These are phyloP conservation scores for Mycena venus DNA, from an alignment of 768 basidiomycete genomes.

Conservation along the genomic window DNA sequence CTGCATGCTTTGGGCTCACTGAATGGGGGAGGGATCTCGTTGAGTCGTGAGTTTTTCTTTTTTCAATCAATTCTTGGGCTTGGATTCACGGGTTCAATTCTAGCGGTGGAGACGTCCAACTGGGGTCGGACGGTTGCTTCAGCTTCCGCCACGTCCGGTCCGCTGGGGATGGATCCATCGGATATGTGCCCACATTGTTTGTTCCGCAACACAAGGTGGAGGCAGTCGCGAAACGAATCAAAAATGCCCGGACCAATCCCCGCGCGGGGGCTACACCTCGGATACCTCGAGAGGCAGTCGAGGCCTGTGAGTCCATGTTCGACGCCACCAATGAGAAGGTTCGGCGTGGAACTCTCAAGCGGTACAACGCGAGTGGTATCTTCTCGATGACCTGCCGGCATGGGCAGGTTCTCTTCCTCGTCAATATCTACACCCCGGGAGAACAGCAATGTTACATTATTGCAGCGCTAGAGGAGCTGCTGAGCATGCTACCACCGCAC, in stretches of 20 bases:
- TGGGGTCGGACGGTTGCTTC: slow-evolving; percentile 54
- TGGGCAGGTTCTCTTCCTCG: slow-evolving; percentile 26
- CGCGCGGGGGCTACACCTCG: not conserved
- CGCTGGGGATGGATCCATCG: slow-evolving; percentile 47
- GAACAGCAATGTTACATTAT: slow-evolving; percentile 56
- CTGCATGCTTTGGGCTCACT: slow-evolving; percentile 47
- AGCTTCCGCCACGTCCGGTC: slow-evolving; percentile 48
- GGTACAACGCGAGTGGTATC: slow-evolving; percentile 50
- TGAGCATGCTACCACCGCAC: slow-evolving; percentile 40
- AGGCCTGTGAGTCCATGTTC: slow-evolving; percentile 49
- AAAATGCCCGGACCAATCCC: slow-evolving; percentile 32
- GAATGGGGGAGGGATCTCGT: slow-evolving; percentile 39
- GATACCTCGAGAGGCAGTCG: slow-evolving; percentile 50
- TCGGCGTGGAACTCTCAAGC: slow-evolving; percentile 38
- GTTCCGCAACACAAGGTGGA: slow-evolving; percentile 51
- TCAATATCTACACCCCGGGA: slow-evolving; percentile 56
- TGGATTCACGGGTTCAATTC: slow-evolving; percentile 16
- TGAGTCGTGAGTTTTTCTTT: slow-evolving; percentile 31
- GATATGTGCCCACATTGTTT: slow-evolving; percentile 48
- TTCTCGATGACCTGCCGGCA: slow-evolving; percentile 51
- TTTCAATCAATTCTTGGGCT: too few species aligned
- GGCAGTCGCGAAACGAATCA: slow-evolving; percentile 43
- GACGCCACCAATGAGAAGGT: slow-evolving; percentile 47
- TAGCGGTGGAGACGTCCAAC: too few species aligned
- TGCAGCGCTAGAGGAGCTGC: slow-evolving; percentile 46